Percentiles rank a stretch among this genome's conserved stretches.
These are phyloP conservation scores for Sugiyamaella marilandica DNA, from an alignment of 805 yeast genomes.

Conservation along the genomic window DNA sequence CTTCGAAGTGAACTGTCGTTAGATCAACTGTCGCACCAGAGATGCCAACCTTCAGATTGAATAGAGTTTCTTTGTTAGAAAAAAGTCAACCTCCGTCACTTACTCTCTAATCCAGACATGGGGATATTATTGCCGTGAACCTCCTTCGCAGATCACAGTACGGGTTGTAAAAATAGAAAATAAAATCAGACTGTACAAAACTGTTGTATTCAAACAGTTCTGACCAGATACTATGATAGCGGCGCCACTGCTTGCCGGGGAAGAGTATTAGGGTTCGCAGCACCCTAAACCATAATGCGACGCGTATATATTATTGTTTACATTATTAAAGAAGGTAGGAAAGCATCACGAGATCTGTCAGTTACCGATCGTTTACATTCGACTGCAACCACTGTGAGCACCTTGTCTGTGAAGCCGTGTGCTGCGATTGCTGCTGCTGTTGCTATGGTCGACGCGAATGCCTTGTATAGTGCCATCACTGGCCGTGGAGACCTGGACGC, in stretches of 20 bases:
- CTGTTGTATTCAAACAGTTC: not conserved
- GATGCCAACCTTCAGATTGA: slow-evolving; percentile 49
- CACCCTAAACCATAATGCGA: not conserved
- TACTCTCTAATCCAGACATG: slow-evolving; percentile 43
- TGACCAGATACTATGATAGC: not conserved
- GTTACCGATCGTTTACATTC: too few species aligned
- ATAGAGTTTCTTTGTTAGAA: slow-evolving; percentile 39
- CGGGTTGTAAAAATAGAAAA: not conserved
- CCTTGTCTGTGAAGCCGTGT: not conserved
- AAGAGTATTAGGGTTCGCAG: not conserved
- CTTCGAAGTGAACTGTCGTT: slow-evolving; percentile 77
- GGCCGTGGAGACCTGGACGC: slow-evolving; percentile 17
- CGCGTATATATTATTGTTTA: not conserved
- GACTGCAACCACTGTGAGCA: too few species aligned
- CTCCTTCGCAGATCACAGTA: not conserved
- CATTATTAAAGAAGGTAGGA: not conserved
- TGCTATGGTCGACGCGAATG: slow-evolving; percentile 17
- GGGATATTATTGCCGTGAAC: not conserved
- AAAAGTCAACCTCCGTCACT: slow-evolving; percentile 18
- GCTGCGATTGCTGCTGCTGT: not conserved
- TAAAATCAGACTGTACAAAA: not conserved
- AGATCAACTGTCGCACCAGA: not conserved
- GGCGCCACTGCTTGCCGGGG: slow-evolving; percentile 3
- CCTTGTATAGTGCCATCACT: slow-evolving; percentile 17
- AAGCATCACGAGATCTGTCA: too few species aligned